phyloP scores from a whole-genome alignment of 495 filamentous ascomycete genomes.

The Hypoxylon intermedium region DNA sequence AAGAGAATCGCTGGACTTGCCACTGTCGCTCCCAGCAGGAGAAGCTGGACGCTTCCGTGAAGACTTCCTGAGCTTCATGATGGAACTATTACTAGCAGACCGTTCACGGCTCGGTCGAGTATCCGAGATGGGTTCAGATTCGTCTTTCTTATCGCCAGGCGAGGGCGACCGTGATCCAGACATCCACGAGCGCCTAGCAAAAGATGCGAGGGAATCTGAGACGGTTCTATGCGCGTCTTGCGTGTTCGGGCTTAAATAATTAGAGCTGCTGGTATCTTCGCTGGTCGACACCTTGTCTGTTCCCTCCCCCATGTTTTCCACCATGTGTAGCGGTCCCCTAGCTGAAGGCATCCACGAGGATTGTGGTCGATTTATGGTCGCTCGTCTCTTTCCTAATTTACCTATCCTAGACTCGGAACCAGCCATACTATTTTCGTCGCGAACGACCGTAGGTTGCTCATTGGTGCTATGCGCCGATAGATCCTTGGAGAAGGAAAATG shows the following conservation, averaged over 20 bases:
- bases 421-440: slow-evolving; percentile 22
- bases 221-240: slow-evolving; percentile 51
- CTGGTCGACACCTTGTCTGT: slow-evolving; percentile 16
- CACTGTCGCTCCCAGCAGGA: slow-evolving; percentile 44
- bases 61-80: slow-evolving; percentile 43
- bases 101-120: slow-evolving; percentile 27
- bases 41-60: slow-evolving; percentile 39
- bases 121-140: slow-evolving; percentile 3
- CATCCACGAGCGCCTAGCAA: slow-evolving; percentile 73
- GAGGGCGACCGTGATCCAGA: slow-evolving; percentile 67
- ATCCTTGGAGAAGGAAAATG: slow-evolving; percentile 42
- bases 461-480: slow-evolving; percentile 28
- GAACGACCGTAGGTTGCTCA: slow-evolving; percentile 33
- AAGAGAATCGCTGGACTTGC: slow-evolving; percentile 37
- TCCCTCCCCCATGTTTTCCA: slow-evolving; percentile 24
- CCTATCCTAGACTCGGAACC: slow-evolving; percentile 37
- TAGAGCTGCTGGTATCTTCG: slow-evolving; percentile 2
- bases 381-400: slow-evolving; percentile 45
- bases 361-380: slow-evolving; percentile 51
- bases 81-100: slow-evolving; percentile 41
- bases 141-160: slow-evolving; percentile 48
- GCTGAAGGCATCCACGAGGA: slow-evolving; percentile 56
- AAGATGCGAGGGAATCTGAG: slow-evolving; percentile 69
- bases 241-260: slow-evolving; percentile 18
- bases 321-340: slow-evolving; percentile 46